Evolutionary conservation across 1,284 basidiomycete genomes (phyloP).

Genomic region (Cutaneotrichosporon cavernicola): DNA sequence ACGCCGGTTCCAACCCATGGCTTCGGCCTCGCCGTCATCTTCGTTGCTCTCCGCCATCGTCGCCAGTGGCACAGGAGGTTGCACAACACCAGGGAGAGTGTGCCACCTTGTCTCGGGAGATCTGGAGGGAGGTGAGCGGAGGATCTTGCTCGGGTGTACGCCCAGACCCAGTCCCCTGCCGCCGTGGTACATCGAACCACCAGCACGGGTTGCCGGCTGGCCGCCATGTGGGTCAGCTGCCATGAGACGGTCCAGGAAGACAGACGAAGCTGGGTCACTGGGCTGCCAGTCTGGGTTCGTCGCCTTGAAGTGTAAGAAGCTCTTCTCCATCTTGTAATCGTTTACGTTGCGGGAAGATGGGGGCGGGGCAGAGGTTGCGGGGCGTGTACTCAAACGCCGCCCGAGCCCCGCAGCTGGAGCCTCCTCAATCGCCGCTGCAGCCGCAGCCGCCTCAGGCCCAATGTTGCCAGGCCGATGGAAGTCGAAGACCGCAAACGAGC

Average conservation of each 20-base stretch:
- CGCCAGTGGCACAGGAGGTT: conserved; percentile 12
- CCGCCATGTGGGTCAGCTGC: conserved; percentile 50
- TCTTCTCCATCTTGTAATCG: conserved; percentile 98
- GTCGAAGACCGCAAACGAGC: conserved; percentile 97
- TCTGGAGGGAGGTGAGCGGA: neutral
- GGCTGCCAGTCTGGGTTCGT: conserved; percentile 95
- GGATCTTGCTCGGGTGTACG: neutral
- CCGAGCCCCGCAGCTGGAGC: neutral
- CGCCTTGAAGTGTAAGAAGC: conserved; percentile 92
- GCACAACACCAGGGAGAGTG: conserved; percentile 1
- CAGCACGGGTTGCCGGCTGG: neutral
- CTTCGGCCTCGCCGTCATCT: conserved; percentile 27
- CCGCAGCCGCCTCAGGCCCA: conserved; percentile 58
- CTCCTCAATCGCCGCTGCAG: neutral
- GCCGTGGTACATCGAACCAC: conserved; percentile 24
- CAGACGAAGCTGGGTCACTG: conserved; percentile 74
- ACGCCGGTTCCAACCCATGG: conserved; percentile 25
- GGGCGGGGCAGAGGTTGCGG: neutral
- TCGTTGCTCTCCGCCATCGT: conserved; percentile 27
- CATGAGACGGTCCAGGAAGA: conserved; percentile 79
- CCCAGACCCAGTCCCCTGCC: conserved; percentile 18
- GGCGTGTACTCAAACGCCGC: conserved; percentile 2
- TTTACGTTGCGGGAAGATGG: conserved; percentile 50
- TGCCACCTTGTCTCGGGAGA: conserved; percentile 7
- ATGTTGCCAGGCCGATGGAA: conserved; percentile 87